Conservation (phyloP, 1,284 basidiomycete species). For the Cryptococcus sp. region DNA sequence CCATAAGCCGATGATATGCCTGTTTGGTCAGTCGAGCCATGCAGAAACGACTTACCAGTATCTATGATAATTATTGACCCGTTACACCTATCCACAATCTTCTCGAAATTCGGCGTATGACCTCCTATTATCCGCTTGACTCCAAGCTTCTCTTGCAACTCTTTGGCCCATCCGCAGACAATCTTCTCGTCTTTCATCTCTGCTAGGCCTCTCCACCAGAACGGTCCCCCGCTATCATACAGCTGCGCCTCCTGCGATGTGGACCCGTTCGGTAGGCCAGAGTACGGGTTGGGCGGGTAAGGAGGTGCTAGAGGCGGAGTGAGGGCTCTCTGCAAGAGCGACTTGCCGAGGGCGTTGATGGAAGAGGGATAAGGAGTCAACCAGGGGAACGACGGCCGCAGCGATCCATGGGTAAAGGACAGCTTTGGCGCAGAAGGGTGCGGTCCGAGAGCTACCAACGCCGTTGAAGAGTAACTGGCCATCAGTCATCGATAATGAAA, state of each 20-base stretch:
- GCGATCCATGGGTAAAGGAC: slow-evolving; percentile 81
- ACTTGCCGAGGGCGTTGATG: slow-evolving; percentile 67
- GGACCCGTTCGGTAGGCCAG: slow-evolving; percentile 63
- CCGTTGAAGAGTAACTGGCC: slow-evolving; percentile 69
- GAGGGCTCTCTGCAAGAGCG: slow-evolving; percentile 59
- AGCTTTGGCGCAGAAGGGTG: slow-evolving; percentile 62
- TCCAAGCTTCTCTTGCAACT: slow-evolving; percentile 64
- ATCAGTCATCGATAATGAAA: neutral
- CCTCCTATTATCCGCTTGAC: slow-evolving; percentile 84
- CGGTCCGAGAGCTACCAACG: slow-evolving; percentile 68
- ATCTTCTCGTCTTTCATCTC: slow-evolving; percentile 52
- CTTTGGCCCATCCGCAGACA: slow-evolving; percentile 65
- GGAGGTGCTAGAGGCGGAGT: slow-evolving; percentile 59
- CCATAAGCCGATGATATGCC: slow-evolving; percentile 91
- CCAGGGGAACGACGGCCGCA: slow-evolving; percentile 65
- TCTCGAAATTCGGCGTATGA: slow-evolving; percentile 83
- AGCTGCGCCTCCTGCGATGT: slow-evolving; percentile 63
- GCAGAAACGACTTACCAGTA: slow-evolving; percentile 42
- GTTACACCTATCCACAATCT: slow-evolving; percentile 72
- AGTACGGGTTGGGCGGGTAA: slow-evolving; percentile 72
- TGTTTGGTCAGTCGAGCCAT: slow-evolving; percentile 57
- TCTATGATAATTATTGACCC: slow-evolving; percentile 90
- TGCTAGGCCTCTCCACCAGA: slow-evolving; percentile 81
- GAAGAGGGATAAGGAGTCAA: slow-evolving; percentile 70
- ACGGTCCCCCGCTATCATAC: slow-evolving; percentile 68